Conservation (phyloP, 2,329 filamentous ascomycete genomes). For the Thelonectria blattea region DNA sequence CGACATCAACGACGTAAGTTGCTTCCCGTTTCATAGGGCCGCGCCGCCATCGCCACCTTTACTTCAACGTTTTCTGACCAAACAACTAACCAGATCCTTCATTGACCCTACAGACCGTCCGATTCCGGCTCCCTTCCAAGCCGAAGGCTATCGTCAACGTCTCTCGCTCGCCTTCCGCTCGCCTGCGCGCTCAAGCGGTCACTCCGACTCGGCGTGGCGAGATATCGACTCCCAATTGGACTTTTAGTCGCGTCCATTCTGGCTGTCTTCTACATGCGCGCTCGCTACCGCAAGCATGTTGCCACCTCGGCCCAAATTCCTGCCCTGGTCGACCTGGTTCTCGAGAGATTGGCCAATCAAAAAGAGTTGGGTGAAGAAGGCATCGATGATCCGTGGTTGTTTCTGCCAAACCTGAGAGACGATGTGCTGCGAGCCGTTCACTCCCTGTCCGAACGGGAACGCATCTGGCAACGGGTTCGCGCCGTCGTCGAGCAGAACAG, state of each 20-base stretch:
- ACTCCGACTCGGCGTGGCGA: conserved; percentile 79
- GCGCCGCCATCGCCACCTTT: conserved; percentile 28
- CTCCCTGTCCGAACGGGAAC: conserved; percentile 74
- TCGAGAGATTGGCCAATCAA: conserved; percentile 82
- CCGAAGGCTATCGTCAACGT: conserved; percentile 78
- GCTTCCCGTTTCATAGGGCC: conserved; percentile 21
- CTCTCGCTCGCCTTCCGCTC: conserved; percentile 91
- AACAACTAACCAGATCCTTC: conserved; percentile 85
- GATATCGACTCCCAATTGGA: conserved; percentile 86
- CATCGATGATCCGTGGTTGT: conserved; percentile 78
- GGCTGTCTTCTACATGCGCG: conserved; percentile 66
- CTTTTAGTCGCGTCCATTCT: conserved; percentile 60
- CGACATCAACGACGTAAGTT: conserved; percentile 56
- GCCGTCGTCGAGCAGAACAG: conserved; percentile 91
- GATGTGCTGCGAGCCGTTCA: conserved; percentile 87
- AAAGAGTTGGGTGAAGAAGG: conserved; percentile 77
- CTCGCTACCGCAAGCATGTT: conserved; percentile 66
- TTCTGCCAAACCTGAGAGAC: conserved; percentile 87
- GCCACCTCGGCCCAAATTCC: conserved; percentile 78
- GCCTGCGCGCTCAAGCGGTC: conserved; percentile 79
- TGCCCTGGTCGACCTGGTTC: conserved; percentile 79
- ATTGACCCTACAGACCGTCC: conserved; percentile 74
- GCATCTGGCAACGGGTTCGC: conserved; percentile 83
- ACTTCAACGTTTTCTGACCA: conserved; percentile 56
- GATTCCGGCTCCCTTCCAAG: conserved; percentile 65